Evolutionary conservation across 441 rosid genomes (phyloP).

Genomic region (Pelargonium myrrhifolium): DNA sequence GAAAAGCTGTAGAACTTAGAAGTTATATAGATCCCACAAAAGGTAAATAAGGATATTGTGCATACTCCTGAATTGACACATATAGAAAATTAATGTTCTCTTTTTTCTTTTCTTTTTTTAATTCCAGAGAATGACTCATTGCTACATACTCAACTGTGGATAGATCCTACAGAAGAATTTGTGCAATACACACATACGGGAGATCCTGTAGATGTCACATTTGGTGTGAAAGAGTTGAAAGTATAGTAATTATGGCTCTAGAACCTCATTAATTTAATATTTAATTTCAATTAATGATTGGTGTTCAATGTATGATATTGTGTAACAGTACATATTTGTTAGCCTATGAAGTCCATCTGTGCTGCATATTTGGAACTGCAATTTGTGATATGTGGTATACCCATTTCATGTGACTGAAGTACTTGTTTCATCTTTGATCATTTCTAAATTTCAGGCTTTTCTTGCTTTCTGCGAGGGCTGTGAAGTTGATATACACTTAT

Average conservation of each 20-base stretch:
- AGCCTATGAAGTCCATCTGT: background rate
- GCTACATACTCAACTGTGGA: constrained; percentile 84
- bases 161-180: constrained; percentile 90
- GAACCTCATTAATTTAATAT: constrained; percentile 11
- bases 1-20: constrained; percentile 85
- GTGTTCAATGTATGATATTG: background rate
- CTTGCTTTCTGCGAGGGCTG: constrained; percentile 77
- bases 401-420: background rate
- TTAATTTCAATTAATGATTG: background rate
- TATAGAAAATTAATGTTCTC: constrained; percentile 17
- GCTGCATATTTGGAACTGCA: background rate
- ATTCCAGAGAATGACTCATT: constrained; percentile 65
- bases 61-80: constrained; percentile 1
- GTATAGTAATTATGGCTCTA: constrained; percentile 28
- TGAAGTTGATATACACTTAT: constrained; percentile 71
- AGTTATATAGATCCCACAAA: constrained; percentile 84
- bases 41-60: constrained; percentile 33
- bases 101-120: no score
- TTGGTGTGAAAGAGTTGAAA: constrained; percentile 80
- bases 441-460: constrained; percentile 72
- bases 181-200: constrained; percentile 68
- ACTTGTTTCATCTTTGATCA: background rate
- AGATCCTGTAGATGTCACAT: constrained; percentile 77
- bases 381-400: background rate
- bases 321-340: background rate